Conservation (phyloP, 805 yeast species). For the Maudiozyma bulderi region DNA sequence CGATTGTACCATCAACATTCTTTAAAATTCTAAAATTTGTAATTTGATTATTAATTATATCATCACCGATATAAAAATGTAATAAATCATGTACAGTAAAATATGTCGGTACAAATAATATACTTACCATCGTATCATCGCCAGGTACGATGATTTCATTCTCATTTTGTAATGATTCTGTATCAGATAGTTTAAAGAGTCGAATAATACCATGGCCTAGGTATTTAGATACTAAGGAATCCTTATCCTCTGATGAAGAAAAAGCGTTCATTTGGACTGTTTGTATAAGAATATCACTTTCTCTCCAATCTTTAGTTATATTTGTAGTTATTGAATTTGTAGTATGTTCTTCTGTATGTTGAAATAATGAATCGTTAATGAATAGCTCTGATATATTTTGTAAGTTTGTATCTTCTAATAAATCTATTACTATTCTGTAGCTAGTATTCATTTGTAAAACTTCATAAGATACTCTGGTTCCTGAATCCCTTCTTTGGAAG, state of each 20-base stretch:
- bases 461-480: no score
- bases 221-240: slow-evolving; percentile 39
- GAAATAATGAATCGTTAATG: not conserved
- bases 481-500: no score
- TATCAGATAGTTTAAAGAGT: slow-evolving; percentile 43
- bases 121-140: slow-evolving; percentile 62
- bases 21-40: slow-evolving; percentile 67
- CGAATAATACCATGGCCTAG: slow-evolving; percentile 69
- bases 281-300: not conserved
- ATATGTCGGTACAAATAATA: slow-evolving; percentile 80
- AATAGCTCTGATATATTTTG: slow-evolving; percentile 8
- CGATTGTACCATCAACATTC: slow-evolving; percentile 52
- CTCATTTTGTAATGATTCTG: slow-evolving; percentile 1
- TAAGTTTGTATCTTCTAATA: slow-evolving; percentile 7
- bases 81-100: slow-evolving; percentile 76
- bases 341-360: not conserved
- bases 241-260: slow-evolving; percentile 6
- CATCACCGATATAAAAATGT: slow-evolving; percentile 61
- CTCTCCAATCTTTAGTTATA: slow-evolving; percentile 13
- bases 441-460: not conserved
- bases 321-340: not conserved
- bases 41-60: slow-evolving; percentile 41
- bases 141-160: slow-evolving; percentile 30
- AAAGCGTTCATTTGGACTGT: not conserved
- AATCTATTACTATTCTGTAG: slow-evolving; percentile 10